Evolutionary conservation across 306 rosid species (phyloP), one percentile per base, ranked within the genome.

Genomic region (Begonia loranthoides): DNA sequence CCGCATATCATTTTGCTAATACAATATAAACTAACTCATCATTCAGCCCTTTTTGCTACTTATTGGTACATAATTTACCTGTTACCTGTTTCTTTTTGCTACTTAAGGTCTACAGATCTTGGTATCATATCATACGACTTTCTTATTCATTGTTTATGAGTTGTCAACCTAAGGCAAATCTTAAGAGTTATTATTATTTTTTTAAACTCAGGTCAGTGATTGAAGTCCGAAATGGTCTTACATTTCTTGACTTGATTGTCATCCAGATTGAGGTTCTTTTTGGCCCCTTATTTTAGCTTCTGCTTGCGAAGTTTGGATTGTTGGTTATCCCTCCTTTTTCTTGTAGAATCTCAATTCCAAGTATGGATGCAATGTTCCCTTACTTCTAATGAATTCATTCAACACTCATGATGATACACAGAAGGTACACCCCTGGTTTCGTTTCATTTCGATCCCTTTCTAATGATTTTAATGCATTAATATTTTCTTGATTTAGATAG

Each of bases 341-440:
- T 64, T 73, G 58, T 66, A 89, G 99, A 76, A 71, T 69, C 92
- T 90, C 69, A 90, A 90, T 64, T 59, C 76, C 49, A 82, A 74
- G 71, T 90, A 86, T 36, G 94, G 97, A 28, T 82, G 94, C 84
- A 76, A 61, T 50, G 95, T 90, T 70, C 99, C 95, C 24, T 61
- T 90, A 74, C 95, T 90, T 60, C 73, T 90, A 66, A 90, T 90
- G 95, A 90, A 90, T 72, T 90, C 99, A n/a, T 90, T 90, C 81
- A 82, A 86, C 78, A 90, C 99, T 58, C 92, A 90, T 63, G 99
- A 90, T 33, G 92, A 90, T 66, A 90, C 99, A 46, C 81, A 59
- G 15, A 82, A 78, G 94, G 95, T 90, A 52, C 12, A 15, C 47
- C 17, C n/a, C 59, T 36, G 52, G 17, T 53, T 45, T 56, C 66